Evolutionary conservation across 106 monocot genomes (phyloP).

Genomic region (Phalaenopsis equestris): DNA sequence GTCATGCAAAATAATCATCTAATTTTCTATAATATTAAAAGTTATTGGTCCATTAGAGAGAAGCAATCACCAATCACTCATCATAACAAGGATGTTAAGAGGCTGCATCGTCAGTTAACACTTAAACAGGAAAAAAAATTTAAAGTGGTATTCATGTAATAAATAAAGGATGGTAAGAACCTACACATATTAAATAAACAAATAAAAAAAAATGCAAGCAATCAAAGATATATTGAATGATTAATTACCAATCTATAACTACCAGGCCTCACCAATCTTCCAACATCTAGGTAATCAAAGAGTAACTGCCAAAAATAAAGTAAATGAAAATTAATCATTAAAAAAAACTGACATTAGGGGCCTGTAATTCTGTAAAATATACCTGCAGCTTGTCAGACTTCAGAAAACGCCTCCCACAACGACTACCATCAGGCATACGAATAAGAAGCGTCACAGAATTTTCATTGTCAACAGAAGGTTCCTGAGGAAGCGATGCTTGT

Average conservation of each 20-base stretch:
- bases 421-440: slow-evolving; percentile 91
- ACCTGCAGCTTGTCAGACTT: slow-evolving; percentile 96
- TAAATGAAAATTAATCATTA: not conserved
- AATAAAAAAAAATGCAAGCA: too few relatives aligned
- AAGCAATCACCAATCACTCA: too few relatives aligned
- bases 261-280: slow-evolving; percentile 70
- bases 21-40: too few relatives aligned
- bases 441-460: slow-evolving; percentile 77
- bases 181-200: too few relatives aligned
- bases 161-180: too few relatives aligned
- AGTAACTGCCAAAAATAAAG: slow-evolving; percentile 67
- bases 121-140: too few relatives aligned
- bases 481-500: slow-evolving; percentile 64
- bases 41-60: too few relatives aligned
- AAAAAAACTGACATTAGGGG: not conserved
- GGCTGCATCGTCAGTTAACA: too few relatives aligned
- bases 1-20: too few relatives aligned
- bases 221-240: not conserved
- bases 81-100: too few relatives aligned
- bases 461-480: slow-evolving; percentile 67
- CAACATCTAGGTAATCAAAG: slow-evolving; percentile 78
- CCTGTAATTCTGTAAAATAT: not conserved
- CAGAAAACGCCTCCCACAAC: slow-evolving; percentile 75
- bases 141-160: too few relatives aligned
- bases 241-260: slow-evolving; percentile 85